phyloP scores from a whole-genome alignment of 176 grass and related monocot genomes.

The Phragmites australis region DNA sequence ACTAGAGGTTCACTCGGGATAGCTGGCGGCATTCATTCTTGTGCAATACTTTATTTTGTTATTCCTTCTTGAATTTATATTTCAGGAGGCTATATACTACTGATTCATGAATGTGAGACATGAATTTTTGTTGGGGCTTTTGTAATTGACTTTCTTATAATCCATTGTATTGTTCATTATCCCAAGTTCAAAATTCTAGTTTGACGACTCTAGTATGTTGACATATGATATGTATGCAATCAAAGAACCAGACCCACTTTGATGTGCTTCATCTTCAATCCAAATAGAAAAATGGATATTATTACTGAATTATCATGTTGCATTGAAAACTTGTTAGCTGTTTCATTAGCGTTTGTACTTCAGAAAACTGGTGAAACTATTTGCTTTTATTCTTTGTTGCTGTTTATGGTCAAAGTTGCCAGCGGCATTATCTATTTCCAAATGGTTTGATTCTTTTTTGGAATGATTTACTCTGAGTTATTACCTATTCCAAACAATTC shows the following conservation, averaged over 20 bases:
- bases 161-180: background rate
- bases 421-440: background rate
- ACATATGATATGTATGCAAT: background rate
- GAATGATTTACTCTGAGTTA: background rate
- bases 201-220: background rate
- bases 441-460: background rate
- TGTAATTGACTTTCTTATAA: background rate
- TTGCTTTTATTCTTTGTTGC: background rate
- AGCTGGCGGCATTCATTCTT: conserved; percentile 2
- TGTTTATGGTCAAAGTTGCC: background rate
- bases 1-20: background rate
- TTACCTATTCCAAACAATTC: background rate
- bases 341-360: background rate
- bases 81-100: background rate
- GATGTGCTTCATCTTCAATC: background rate
- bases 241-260: background rate
- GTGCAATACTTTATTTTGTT: background rate
- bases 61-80: background rate
- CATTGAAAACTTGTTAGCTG: background rate
- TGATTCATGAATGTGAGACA: background rate
- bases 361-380: background rate
- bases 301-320: background rate
- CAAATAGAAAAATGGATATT: background rate
- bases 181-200: background rate
- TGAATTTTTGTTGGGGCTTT: background rate